Conservation (phyloP, 805 yeast genomes). For the Lipomyces starkeyi region DNA sequence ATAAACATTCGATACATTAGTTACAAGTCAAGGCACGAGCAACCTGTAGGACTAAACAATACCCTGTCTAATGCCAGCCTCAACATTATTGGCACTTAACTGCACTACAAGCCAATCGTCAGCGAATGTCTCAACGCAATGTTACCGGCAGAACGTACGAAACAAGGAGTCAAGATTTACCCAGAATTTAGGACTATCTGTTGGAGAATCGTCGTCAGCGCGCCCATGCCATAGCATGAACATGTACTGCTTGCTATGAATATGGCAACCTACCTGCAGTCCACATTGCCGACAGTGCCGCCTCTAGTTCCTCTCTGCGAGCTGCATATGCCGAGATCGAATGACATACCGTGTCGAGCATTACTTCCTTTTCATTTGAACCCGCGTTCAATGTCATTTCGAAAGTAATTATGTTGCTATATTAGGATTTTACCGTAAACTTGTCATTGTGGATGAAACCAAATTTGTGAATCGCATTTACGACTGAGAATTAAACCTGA, state of each 20-base stretch:
- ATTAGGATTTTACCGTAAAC: not conserved
- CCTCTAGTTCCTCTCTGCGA: slow-evolving; percentile 1
- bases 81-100: not conserved
- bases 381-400: not conserved
- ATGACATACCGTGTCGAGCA: not conserved
- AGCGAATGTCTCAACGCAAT: not conserved
- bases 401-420: not conserved
- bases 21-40: not conserved
- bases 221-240: not conserved
- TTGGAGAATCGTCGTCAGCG: not conserved
- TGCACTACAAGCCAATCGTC: not conserved
- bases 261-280: not conserved
- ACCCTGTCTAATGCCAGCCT: slow-evolving; percentile 3
- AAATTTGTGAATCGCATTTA: not conserved
- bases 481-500: not conserved
- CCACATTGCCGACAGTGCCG: not conserved
- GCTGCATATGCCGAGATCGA: not conserved
- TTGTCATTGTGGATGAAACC: not conserved
- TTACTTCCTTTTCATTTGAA: not conserved
- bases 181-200: slow-evolving; percentile 1
- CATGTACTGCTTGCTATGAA: not conserved
- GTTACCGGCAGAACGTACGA: not conserved
- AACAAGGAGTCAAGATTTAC: not conserved
- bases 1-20: not conserved
- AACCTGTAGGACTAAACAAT: not conserved